phyloP scores from a whole-genome alignment of 2,329 filamentous ascomycete genomes.

The Zymoseptoria pseudotritici region DNA sequence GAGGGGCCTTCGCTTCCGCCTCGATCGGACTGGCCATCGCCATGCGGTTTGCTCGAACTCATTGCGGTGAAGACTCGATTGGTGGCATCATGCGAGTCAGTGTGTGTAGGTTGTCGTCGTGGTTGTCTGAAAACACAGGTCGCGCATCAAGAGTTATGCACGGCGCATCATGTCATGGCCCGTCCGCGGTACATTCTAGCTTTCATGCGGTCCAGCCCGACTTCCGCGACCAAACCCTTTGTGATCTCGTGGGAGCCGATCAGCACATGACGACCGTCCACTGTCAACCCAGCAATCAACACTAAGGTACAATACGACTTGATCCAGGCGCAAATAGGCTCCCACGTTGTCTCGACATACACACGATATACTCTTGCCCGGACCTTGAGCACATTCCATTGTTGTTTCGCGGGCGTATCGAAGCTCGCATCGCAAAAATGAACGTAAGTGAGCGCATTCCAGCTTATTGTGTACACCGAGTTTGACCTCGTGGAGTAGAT shows the following conservation, averaged over 20 bases:
- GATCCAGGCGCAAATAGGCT: neutral
- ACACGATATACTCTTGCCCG: neutral
- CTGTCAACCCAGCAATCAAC: neutral
- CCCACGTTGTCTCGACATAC: neutral
- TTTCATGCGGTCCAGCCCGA: neutral
- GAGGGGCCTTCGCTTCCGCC: constrained; percentile 18
- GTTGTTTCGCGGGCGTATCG: neutral
- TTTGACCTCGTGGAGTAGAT: constrained; percentile 49
- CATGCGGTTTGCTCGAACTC: constrained; percentile 28
- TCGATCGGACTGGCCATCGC: constrained; percentile 13
- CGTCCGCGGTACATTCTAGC: neutral
- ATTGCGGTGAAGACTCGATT: constrained; percentile 18
- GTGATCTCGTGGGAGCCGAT: neutral
- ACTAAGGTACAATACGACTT: neutral
- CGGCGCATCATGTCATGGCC: neutral
- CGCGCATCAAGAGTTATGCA: neutral
- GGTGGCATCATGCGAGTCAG: neutral
- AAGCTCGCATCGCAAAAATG: constrained; percentile 37
- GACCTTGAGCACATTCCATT: neutral
- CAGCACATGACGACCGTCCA: neutral
- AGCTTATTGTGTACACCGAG: neutral
- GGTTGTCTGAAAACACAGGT: neutral
- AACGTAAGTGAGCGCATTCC: constrained; percentile 42
- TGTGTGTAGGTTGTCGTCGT: neutral
- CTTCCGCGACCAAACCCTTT: neutral